phyloP scores from a whole-genome alignment of 2,329 filamentous ascomycete species.

The Pseudocercospora macadamiae region DNA sequence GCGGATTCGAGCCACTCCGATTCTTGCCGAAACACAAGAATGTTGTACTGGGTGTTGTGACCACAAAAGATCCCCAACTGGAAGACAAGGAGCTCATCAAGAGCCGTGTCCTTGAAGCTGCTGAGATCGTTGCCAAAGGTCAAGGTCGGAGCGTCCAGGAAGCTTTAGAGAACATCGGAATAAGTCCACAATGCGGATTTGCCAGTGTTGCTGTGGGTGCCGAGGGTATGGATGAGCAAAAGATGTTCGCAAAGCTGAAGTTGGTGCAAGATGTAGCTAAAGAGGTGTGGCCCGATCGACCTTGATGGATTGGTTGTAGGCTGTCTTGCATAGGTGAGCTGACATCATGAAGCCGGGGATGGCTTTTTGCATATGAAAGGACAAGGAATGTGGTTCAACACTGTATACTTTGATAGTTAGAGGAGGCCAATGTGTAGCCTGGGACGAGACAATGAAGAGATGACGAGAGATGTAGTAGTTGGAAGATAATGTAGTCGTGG shows the following conservation, averaged over 20 bases:
- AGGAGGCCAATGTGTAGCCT: neutral
- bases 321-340: constrained; percentile 12
- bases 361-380: constrained; percentile 7
- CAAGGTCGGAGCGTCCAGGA: constrained; percentile 41
- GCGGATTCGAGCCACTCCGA: constrained; percentile 44
- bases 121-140: constrained; percentile 42
- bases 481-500: neutral
- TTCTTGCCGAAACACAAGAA: constrained; percentile 44
- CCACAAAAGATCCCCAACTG: constrained; percentile 42
- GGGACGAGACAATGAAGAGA: neutral
- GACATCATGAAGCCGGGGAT: constrained; percentile 6
- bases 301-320: constrained; percentile 20
- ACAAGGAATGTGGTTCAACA: constrained; percentile 5
- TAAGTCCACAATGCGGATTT: constrained; percentile 44
- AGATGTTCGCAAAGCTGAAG: constrained; percentile 44
- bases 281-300: constrained; percentile 41
- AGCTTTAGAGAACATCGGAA: constrained; percentile 43
- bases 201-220: constrained; percentile 42
- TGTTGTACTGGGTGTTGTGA: constrained; percentile 44
- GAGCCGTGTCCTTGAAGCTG: constrained; percentile 39
- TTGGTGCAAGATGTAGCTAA: constrained; percentile 42
- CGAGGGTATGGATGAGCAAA: constrained; percentile 43
- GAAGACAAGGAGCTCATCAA: constrained; percentile 41
- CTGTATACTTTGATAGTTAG: neutral
- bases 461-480: neutral